phyloP scores from a whole-genome alignment of 2,329 filamentous ascomycete species.

The Shiraia bambusicola region DNA sequence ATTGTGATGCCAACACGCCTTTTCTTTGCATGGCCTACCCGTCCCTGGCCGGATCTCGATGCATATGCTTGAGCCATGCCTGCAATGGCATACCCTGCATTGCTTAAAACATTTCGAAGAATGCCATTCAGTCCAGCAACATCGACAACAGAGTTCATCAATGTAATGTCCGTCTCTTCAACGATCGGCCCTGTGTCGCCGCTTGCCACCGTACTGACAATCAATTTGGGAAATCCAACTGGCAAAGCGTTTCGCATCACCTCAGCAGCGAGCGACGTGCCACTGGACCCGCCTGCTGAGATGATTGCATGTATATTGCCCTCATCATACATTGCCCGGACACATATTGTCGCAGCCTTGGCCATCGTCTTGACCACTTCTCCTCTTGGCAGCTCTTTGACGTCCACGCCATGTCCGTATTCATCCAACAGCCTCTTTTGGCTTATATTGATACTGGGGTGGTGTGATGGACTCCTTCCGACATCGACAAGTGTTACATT shows the following conservation, averaged over 20 bases:
- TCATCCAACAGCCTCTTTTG: slow-evolving; percentile 47
- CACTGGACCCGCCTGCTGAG: slow-evolving; percentile 63
- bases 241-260: slow-evolving; percentile 64
- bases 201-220: slow-evolving; percentile 69
- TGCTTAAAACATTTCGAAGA: slow-evolving; percentile 59
- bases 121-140: slow-evolving; percentile 66
- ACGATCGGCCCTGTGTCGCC: slow-evolving; percentile 66
- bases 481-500: slow-evolving; percentile 58
- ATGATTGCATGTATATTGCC: slow-evolving; percentile 58
- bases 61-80: slow-evolving; percentile 58
- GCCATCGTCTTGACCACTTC: slow-evolving; percentile 62
- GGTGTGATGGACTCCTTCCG: slow-evolving; percentile 49
- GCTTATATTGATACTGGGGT: slow-evolving; percentile 52
- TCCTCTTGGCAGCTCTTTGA: slow-evolving; percentile 50
- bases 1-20: slow-evolving; percentile 66
- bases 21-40: slow-evolving; percentile 21
- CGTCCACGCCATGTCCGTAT: slow-evolving; percentile 28
- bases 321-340: slow-evolving; percentile 45
- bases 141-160: slow-evolving; percentile 73
- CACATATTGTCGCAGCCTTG: slow-evolving; percentile 47
- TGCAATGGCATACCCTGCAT: slow-evolving; percentile 62
- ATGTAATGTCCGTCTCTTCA: slow-evolving; percentile 66
- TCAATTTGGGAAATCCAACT: slow-evolving; percentile 68
- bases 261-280: slow-evolving; percentile 61
- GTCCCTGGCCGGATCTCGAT: slow-evolving; percentile 1